Evolutionary conservation across 2,329 filamentous ascomycete species (phyloP).

Genomic region (Neurospora sp.): DNA sequence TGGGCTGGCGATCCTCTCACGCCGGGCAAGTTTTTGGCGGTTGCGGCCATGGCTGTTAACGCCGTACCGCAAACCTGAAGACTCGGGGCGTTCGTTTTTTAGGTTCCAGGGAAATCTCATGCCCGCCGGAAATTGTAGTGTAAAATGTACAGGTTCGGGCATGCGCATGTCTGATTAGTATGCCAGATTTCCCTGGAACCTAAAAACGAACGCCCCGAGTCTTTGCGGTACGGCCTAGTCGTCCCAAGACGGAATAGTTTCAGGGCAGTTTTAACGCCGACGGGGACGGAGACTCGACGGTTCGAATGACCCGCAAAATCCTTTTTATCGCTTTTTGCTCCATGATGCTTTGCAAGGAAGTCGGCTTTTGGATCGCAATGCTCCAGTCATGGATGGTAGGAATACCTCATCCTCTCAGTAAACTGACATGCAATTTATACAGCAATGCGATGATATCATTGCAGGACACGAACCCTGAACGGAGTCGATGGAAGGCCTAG

Average conservation of each 20-base stretch:
- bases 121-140: too few relatives aligned
- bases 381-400: neutral
- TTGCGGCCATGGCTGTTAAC: neutral
- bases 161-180: too few relatives aligned
- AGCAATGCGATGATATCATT: neutral
- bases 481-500: neutral
- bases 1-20: neutral
- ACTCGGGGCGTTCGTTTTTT: too few relatives aligned
- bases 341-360: neutral
- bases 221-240: neutral
- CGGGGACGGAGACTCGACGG: neutral
- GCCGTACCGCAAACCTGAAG: neutral
- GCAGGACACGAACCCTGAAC: neutral
- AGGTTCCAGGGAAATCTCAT: too few relatives aligned
- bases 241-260: neutral
- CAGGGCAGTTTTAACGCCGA: neutral
- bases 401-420: neutral
- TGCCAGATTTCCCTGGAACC: too few relatives aligned
- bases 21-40: neutral
- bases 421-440: neutral
- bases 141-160: too few relatives aligned
- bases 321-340: neutral
- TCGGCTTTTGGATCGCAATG: neutral
- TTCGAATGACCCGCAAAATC: neutral
- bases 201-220: too few relatives aligned